Evolutionary conservation across 1,139 yeast species (phyloP).

Genomic region (Blastobotrys apis): DNA sequence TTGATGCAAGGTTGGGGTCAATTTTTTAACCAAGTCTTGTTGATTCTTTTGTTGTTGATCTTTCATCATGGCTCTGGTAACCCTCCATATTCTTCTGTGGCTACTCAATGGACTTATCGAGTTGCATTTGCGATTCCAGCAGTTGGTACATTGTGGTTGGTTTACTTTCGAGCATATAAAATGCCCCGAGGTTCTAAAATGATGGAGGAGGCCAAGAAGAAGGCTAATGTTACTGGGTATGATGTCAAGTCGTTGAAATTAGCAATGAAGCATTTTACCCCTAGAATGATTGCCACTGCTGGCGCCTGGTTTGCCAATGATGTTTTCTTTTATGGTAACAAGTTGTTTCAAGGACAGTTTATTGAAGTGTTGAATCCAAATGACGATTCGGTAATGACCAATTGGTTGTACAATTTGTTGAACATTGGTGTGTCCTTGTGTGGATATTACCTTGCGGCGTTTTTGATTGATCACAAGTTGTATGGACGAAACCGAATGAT

Average conservation of each 20-base stretch:
- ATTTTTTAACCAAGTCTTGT: conserved; percentile 38
- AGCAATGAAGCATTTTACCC: conserved; percentile 57
- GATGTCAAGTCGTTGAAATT: conserved; percentile 33
- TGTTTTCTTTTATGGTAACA: conserved; percentile 88
- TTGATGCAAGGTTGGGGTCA: conserved; percentile 46
- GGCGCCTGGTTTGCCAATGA: conserved; percentile 96
- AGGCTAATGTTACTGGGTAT: conserved; percentile 37
- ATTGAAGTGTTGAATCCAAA: conserved; percentile 56
- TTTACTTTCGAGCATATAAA: conserved; percentile 38
- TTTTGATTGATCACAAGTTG: conserved; percentile 50
- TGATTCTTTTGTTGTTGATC: conserved; percentile 35
- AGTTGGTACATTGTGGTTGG: conserved; percentile 37
- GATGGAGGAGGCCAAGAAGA: conserved; percentile 30
- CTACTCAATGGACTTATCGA: conserved; percentile 40
- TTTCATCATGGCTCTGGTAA: conserved; percentile 51
- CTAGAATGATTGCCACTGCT: conserved; percentile 93
- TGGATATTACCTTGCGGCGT: conserved; percentile 60
- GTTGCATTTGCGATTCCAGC: conserved; percentile 39
- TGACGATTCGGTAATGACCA: conserved; percentile 77
- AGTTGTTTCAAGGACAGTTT: conserved; percentile 72
- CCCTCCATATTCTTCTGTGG: conserved; percentile 30
- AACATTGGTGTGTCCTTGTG: conserved; percentile 66
- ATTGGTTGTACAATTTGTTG: conserved; percentile 60
- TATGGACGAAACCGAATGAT: conserved; percentile 60
- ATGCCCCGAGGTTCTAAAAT: conserved; percentile 35